Base-by-base conservation (phyloP, 805 yeast genomes). In the Komagataella pseudopastoris region DNA sequence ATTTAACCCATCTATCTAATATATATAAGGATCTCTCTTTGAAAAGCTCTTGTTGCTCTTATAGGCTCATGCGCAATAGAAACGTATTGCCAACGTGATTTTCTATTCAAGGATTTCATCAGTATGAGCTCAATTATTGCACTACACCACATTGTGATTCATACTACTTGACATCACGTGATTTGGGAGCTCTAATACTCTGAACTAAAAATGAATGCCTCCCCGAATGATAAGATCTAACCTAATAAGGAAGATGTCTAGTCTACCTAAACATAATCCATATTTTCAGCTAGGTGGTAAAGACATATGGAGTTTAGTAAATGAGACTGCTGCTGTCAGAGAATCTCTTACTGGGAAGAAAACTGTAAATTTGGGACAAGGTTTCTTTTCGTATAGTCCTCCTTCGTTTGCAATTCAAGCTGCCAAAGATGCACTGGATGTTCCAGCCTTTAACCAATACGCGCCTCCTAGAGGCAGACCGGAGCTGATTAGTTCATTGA, bases 371-470 rank as follows among this genome's bases (percentile, higher is more conserved):
- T 75, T 93, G 53, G 99, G 99, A 39, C 99, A 93, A 66, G 99
- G 99, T 1, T 93, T 93, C 69, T 93, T 93, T 72, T 88, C 96
- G 2, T 93, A 91, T 65, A 78, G 90, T 30, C 99, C 99, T 2
- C 99, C 99, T 0, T 77, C 81, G n/a, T 93, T 93, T 67, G 96
- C 95, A 14, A 72, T 85, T 53, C 75, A 80, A 8, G 95, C 96
- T 6, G 95, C 91, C 16, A 78, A 81, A 56, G 73, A 76, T 46
- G 91, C 96, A 0, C 72, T 89, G 47, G 81, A 79, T 51, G 71
- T 71, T 39, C 83, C 98, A 3, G 74, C 81, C 53, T 79, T 79
- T 63, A 93, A 93, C 67, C 99, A 93, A 68, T 93, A 93, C 63
- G 88, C 98, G 3, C 96, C 84, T 16, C 85, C 98, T 4, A 77